phyloP scores from a whole-genome alignment of 805 yeast species.

The Debaryomyces hansenii region DNA sequence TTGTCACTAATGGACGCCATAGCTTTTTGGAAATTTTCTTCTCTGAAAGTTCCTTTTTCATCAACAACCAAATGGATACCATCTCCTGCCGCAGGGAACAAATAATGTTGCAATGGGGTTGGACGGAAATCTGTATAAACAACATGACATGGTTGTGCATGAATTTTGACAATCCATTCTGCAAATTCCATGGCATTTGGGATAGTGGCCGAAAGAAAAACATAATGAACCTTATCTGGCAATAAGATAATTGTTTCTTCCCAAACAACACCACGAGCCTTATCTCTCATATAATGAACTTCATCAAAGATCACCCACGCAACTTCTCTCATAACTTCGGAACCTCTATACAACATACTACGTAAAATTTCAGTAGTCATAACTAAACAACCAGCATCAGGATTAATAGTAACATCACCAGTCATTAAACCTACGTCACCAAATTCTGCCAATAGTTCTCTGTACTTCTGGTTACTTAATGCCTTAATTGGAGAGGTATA shows the following conservation, averaged over 20 bases:
- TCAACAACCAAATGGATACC: conserved; percentile 98
- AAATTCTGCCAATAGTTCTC: conserved; percentile 89
- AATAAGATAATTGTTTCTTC: conserved; percentile 95
- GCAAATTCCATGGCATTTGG: conserved; percentile 99
- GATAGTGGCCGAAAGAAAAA: conserved; percentile 91
- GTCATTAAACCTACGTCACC: conserved; percentile 98
- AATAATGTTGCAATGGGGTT: conserved; percentile 94
- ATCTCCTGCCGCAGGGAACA: conserved; percentile 98
- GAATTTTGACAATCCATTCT: conserved; percentile 96
- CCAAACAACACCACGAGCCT: conserved; percentile 99
- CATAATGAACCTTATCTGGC: conserved; percentile 95
- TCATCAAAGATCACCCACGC: conserved; percentile 99
- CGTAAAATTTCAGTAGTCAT: conserved; percentile 99
- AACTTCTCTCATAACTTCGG: conserved; percentile 97
- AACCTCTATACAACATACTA: conserved; percentile 95
- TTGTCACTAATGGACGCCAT: conserved; percentile 89
- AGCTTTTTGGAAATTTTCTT: conserved; percentile 97
- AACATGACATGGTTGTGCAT: conserved; percentile 95
- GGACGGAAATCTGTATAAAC: conserved; percentile 99
- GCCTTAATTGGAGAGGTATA: conserved; percentile 97
- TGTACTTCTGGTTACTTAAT: conserved; percentile 87
- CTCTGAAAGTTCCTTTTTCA: conserved; percentile 93
- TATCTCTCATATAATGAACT: conserved; percentile 97
- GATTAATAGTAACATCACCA: conserved; percentile 98
- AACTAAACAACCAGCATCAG: conserved; percentile 96